Percentiles rank a stretch among this genome's conserved stretches.
phyloP scores from a whole-genome alignment of 2,329 filamentous ascomycete species.

The Truncatella angustata region DNA sequence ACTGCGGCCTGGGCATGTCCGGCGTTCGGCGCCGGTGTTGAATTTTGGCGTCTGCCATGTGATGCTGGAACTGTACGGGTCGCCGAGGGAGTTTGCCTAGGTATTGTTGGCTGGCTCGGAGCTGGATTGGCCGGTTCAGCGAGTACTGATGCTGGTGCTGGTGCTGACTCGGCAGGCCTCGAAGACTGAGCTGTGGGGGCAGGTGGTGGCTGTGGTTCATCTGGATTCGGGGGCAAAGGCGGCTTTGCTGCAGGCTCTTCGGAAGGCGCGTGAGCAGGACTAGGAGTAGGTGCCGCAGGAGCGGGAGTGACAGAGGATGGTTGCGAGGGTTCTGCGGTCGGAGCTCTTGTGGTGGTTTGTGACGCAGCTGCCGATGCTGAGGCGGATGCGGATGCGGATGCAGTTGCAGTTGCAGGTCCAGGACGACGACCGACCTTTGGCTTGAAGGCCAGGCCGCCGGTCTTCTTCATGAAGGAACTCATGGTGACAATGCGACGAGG shows the following conservation, averaged over 20 bases:
- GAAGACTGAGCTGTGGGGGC: slow-evolving; percentile 19
- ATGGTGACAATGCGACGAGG: slow-evolving; percentile 41
- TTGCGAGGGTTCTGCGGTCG: slow-evolving; percentile 20
- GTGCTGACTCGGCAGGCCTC: background rate
- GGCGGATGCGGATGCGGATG: too few species aligned
- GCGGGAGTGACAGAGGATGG: slow-evolving; percentile 10
- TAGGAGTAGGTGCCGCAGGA: slow-evolving; percentile 13
- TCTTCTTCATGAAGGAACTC: slow-evolving; percentile 69
- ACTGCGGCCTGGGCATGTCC: background rate
- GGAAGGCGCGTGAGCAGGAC: background rate
- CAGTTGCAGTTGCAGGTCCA: slow-evolving; percentile 33
- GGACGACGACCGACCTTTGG: slow-evolving; percentile 60
- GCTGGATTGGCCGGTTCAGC: background rate
- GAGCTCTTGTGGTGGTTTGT: slow-evolving; percentile 19
- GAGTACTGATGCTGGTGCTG: background rate
- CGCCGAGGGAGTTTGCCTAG: background rate
- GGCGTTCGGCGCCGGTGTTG: too few species aligned
- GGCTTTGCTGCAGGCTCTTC: background rate
- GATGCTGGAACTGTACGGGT: background rate
- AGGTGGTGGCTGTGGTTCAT: slow-evolving; percentile 12
- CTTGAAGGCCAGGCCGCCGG: slow-evolving; percentile 62
- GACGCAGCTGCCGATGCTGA: slow-evolving; percentile 25
- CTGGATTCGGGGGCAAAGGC: background rate
- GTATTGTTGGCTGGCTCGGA: background rate
- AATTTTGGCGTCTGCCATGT: too few species aligned